Percentiles rank a stretch among this genome's conserved stretches.
phyloP scores from a whole-genome alignment of 768 basidiomycete genomes.

The Termitomyces sp. region DNA sequence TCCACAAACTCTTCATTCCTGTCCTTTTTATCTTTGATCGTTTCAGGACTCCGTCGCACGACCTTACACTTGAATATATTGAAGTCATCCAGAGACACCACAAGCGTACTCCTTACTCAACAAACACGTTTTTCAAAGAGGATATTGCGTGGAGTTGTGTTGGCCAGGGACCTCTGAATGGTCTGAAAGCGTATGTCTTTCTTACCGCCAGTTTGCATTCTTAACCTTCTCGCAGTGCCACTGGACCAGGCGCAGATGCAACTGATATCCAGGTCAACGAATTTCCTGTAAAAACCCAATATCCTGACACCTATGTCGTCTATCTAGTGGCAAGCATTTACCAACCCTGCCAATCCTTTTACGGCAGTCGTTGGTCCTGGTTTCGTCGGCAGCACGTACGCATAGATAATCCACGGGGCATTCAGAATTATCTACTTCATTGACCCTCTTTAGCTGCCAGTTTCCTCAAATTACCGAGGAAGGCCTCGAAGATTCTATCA shows the following conservation, averaged over 20 bases:
- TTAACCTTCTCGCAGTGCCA: constrained; percentile 12
- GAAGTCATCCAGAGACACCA: constrained; percentile 50
- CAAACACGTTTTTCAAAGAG: constrained; percentile 47
- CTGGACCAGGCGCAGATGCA: constrained; percentile 20
- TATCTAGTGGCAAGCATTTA: constrained; percentile 36
- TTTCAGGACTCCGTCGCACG: constrained; percentile 27
- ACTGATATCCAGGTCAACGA: constrained; percentile 28
- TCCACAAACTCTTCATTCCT: neutral
- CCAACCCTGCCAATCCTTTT: constrained; percentile 35
- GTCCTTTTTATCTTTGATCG: neutral
- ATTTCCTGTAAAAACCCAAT: too few species aligned
- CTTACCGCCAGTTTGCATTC: too few species aligned
- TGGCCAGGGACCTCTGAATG: constrained; percentile 32
- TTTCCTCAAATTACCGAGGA: constrained; percentile 43
- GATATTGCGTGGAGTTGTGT: constrained; percentile 38
- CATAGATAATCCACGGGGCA: neutral
- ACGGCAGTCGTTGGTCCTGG: constrained; percentile 34
- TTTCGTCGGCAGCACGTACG: constrained; percentile 37
- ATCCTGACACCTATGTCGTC: neutral
- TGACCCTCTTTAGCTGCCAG: constrained; percentile 31
- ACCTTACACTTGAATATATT: constrained; percentile 37
- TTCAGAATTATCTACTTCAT: neutral
- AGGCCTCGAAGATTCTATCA: constrained; percentile 37
- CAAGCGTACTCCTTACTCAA: constrained; percentile 44
- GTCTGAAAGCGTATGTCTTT: constrained; percentile 22